These are phyloP conservation scores for Euphorbia tirucalli DNA, from an alignment of 345 rosid genomes.

Conservation along the genomic window DNA sequence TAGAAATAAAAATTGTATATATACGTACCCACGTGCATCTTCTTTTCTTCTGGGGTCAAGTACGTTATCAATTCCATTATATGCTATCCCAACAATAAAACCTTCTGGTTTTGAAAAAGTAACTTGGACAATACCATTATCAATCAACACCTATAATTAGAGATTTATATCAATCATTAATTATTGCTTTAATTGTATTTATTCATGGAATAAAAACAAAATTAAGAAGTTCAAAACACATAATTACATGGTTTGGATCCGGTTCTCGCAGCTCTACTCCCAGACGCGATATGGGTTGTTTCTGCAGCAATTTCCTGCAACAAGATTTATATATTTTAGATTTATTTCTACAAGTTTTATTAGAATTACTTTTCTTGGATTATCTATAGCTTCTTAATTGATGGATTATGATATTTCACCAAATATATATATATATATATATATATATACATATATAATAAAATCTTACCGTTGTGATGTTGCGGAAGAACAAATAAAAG, in stretches of 20 bases:
- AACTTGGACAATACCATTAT: slow-evolving; percentile 19
- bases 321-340: background rate
- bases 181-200: background rate
- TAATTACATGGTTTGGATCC: background rate
- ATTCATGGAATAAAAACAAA: background rate
- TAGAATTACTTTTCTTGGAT: too few species aligned
- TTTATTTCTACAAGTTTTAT: too few species aligned
- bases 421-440: too few species aligned
- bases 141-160: slow-evolving; percentile 16
- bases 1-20: background rate
- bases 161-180: background rate
- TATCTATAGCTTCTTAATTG: too few species aligned
- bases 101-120: slow-evolving; percentile 19
- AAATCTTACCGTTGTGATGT: background rate
- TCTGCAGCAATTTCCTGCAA: background rate
- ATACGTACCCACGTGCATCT: slow-evolving; percentile 14
- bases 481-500: background rate
- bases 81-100: slow-evolving; percentile 6
- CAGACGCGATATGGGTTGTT: background rate
- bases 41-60: slow-evolving; percentile 12
- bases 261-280: background rate
- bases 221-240: background rate
- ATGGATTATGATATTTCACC: too few species aligned
- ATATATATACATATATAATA: background rate
- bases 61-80: slow-evolving; percentile 18